These are phyloP conservation scores for Samsoniella hepiali DNA, from an alignment of 2,329 filamentous ascomycete species.

Conservation along the genomic window DNA sequence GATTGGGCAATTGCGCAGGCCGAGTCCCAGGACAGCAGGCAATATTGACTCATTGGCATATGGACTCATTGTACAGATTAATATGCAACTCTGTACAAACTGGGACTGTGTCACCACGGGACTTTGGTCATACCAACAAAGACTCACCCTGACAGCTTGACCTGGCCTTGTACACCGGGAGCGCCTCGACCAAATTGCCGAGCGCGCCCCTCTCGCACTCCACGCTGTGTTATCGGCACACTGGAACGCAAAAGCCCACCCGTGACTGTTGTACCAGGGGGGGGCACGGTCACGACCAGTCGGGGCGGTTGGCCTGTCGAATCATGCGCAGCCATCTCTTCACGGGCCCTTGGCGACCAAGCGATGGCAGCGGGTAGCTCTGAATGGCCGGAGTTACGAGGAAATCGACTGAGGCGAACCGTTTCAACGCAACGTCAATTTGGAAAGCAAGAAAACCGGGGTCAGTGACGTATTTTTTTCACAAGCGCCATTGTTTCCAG, in stretches of 20 bases:
- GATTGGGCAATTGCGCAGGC: no score
- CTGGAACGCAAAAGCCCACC: background rate
- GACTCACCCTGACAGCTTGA: no score
- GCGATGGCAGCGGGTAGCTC: background rate
- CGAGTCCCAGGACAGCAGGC: no score
- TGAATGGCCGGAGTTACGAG: background rate
- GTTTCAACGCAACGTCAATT: background rate
- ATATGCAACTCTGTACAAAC: no score
- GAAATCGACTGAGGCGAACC: background rate
- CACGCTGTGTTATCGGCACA: background rate
- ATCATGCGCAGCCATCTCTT: background rate
- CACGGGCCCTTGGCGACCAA: background rate
- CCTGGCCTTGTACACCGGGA: no score
- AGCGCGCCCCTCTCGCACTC: background rate
- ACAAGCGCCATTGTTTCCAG: background rate
- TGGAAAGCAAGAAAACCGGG: background rate
- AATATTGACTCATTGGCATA: no score
- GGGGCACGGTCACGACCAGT: no score
- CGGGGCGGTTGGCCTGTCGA: background rate
- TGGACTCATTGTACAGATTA: no score
- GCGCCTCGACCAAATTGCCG: background rate
- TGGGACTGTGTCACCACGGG: no score
- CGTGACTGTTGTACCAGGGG: no score
- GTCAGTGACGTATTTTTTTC: background rate
- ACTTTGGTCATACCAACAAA: no score